Percentiles rank a stretch among this genome's conserved stretches.
Conservation (phyloP, 495 filamentous ascomycete genomes). For the Ramalina intermedia region DNA sequence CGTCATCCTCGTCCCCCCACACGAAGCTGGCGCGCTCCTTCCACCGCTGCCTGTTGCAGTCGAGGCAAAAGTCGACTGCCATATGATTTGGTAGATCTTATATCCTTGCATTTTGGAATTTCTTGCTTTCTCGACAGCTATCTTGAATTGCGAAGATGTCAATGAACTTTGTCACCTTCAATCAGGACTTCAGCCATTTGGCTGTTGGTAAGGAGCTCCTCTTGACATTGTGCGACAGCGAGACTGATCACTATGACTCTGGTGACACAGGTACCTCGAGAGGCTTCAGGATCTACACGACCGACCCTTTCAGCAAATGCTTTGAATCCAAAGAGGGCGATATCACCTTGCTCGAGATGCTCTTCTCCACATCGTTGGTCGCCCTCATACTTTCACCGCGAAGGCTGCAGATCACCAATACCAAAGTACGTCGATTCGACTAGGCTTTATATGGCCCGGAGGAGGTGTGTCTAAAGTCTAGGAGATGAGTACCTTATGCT, state of each 20-base stretch:
- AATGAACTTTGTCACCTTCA: slow-evolving; percentile 98
- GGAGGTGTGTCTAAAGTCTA: slow-evolving; percentile 1
- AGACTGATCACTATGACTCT: slow-evolving; percentile 3
- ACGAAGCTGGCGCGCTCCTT: background rate
- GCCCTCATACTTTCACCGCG: slow-evolving; percentile 81
- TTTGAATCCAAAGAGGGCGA: slow-evolving; percentile 88
- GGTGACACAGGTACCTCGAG: slow-evolving; percentile 54
- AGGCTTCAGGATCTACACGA: slow-evolving; percentile 91
- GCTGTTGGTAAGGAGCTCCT: slow-evolving; percentile 57
- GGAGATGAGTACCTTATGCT: slow-evolving; percentile 1
- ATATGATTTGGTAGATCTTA: background rate
- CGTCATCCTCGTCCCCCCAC: background rate
- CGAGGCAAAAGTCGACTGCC: background rate
- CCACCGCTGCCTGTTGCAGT: background rate
- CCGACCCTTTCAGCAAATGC: slow-evolving; percentile 85
- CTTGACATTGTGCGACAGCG: background rate
- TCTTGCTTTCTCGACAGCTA: background rate
- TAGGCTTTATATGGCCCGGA: background rate
- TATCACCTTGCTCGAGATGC: slow-evolving; percentile 91
- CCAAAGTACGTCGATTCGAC: slow-evolving; percentile 51
- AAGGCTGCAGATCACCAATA: slow-evolving; percentile 88
- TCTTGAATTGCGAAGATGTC: slow-evolving; percentile 32
- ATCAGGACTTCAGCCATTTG: slow-evolving; percentile 94
- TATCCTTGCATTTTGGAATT: background rate
- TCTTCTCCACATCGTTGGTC: slow-evolving; percentile 97